Base-by-base conservation (phyloP, 2,329 filamentous ascomycete genomes). In the Mycosphaerelloides madeirae region DNA sequence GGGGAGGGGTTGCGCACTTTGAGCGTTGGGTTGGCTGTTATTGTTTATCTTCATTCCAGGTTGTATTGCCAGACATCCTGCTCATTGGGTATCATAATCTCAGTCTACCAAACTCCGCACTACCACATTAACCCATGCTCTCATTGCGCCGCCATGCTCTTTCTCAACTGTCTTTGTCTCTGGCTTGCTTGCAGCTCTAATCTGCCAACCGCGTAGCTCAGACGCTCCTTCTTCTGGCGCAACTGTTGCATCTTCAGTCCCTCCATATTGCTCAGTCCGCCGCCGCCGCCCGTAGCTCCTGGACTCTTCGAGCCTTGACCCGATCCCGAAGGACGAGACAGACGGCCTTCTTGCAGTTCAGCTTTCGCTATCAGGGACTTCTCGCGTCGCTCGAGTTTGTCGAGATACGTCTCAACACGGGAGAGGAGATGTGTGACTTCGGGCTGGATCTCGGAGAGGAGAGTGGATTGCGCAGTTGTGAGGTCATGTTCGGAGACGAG, bases 381-480 rank as follows among this genome's bases (percentile, higher is more conserved):
- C 65, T 95, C 87, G 53, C 87, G 84, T 6, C 89, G 81, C 41
- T 85, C 85, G 32, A 91, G 81, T 46, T 87, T 86, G 57, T 90
- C 87, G 31, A 94, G 78, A 60, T 95, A 84, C 51, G 83, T 81
- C 54, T 88, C 83, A n/a, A 89, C 87, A 54, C 89, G 83, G 51
- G 82, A 78, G 40, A 96, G 81, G 2, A 96, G 79, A 46, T 81
- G 79, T 22, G 83, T 74, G 52, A 95, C 85, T 65, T 88, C 89
- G 7, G 90, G 90, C n/a, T 84, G 83, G 56, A 95, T 93, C 64
- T 95, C 89, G 59, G 87, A 85, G 57, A 89, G 84, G 14, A 96
- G 80, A 3, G 87, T 83, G 54, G 86, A 76, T 67, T 96, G 90
- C 25, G 90, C 90, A 51, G 84, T 78, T 49, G 83, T 82, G 34